A percentile compares a stretch with the other conserved stretches of the same genome.
Evolutionary conservation across 805 yeast genomes (phyloP).

Genomic region (Candida sithepensis): DNA sequence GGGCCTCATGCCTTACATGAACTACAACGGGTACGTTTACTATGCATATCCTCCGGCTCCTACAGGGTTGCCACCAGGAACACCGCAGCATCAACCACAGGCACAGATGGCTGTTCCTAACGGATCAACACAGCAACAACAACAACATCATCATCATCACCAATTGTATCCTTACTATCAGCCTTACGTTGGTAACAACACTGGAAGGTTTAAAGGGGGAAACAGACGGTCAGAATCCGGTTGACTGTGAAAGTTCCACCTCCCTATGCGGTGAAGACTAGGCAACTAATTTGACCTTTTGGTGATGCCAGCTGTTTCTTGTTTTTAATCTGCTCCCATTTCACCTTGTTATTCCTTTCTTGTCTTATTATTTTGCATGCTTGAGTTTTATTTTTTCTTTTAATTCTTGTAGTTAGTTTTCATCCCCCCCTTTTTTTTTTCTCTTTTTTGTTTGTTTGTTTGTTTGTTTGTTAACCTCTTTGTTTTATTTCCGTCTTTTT

Average conservation of each 20-base stretch:
- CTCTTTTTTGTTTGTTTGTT: neutral
- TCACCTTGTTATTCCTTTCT: neutral
- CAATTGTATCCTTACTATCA: neutral
- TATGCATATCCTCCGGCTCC: constrained; percentile 19
- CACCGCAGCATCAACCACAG: constrained; percentile 2
- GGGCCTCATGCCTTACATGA: constrained; percentile 10
- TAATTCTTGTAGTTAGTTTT: neutral
- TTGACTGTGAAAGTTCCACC: neutral
- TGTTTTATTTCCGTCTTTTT: neutral
- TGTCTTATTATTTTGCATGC: neutral
- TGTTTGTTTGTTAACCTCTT: neutral
- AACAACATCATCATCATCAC: no score
- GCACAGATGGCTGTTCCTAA: no score
- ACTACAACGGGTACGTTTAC: constrained; percentile 19
- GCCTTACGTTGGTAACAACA: neutral
- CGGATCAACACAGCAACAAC: no score
- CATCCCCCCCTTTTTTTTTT: neutral
- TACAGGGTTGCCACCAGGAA: neutral
- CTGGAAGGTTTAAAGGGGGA: neutral
- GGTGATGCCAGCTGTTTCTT: no score
- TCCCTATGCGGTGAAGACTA: no score
- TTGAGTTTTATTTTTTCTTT: neutral
- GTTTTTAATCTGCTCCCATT: no score
- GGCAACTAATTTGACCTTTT: no score
- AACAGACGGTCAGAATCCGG: neutral